A percentile compares a stretch with the other conserved stretches of the same genome.
phyloP scores from a whole-genome alignment of 208 protist species.

The Blechomonas ayalai region DNA sequence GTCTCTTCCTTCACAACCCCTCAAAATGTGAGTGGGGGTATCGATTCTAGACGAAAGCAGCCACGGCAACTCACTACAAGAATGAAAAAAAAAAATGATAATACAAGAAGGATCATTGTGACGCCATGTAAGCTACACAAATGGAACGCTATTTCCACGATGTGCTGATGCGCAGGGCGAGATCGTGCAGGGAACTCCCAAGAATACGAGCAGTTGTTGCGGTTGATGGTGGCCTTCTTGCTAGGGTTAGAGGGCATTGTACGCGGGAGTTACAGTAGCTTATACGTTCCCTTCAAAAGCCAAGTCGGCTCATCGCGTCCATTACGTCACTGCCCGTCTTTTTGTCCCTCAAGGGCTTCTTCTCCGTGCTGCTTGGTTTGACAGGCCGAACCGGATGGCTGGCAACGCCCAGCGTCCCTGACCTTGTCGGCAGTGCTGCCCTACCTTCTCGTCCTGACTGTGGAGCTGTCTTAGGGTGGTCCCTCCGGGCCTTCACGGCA shows the following conservation, averaged over 20 bases:
- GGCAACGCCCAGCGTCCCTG: not conserved
- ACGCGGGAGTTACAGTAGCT: too few species aligned
- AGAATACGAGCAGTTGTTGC: too few species aligned
- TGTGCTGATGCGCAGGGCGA: too few species aligned
- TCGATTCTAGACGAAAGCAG: too few species aligned
- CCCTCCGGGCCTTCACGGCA: constrained; percentile 7
- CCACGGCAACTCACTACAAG: too few species aligned
- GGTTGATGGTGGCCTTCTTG: too few species aligned
- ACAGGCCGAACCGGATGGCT: not conserved
- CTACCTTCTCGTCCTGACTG: not conserved
- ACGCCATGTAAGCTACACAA: constrained; percentile 7
- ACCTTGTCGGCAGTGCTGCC: not conserved
- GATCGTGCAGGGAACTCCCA: too few species aligned
- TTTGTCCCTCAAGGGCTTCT: not conserved
- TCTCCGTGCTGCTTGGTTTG: not conserved
- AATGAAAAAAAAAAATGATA: constrained; percentile 16
- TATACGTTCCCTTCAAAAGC: constrained; percentile 15
- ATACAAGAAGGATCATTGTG: constrained; percentile 2
- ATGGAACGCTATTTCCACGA: not conserved
- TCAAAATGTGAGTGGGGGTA: too few species aligned
- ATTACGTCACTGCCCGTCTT: constrained; percentile 19
- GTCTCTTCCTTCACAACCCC: too few species aligned
- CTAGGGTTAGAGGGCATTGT: too few species aligned
- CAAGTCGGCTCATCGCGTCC: constrained; percentile 38
- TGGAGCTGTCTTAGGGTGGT: not conserved